phyloP scores from a whole-genome alignment of 2,329 filamentous ascomycete genomes.

The Knoxdaviesia capensis region DNA sequence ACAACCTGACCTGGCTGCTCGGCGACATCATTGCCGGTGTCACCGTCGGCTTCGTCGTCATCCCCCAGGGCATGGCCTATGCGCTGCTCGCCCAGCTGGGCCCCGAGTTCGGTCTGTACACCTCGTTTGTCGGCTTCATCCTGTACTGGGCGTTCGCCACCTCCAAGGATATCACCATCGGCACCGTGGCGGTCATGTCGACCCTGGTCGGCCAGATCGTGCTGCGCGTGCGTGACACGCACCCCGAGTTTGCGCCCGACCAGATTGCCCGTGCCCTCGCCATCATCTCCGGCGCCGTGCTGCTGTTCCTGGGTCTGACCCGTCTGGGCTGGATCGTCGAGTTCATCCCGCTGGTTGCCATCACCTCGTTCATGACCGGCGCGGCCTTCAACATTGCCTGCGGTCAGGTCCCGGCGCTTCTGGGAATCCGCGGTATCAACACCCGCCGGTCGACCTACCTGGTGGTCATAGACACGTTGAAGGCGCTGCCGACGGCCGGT shows the following conservation, averaged over 20 bases:
- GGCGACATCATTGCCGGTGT: slow-evolving; percentile 27
- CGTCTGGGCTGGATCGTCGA: slow-evolving; percentile 33
- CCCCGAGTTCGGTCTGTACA: slow-evolving; percentile 71
- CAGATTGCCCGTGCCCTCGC: slow-evolving; percentile 26
- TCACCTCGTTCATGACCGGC: slow-evolving; percentile 34
- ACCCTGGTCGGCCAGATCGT: slow-evolving; percentile 29
- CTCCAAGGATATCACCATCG: slow-evolving; percentile 68
- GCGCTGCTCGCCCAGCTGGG: slow-evolving; percentile 64
- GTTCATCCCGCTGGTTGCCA: slow-evolving; percentile 30
- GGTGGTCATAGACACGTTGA: slow-evolving; percentile 30
- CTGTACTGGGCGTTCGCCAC: slow-evolving; percentile 66
- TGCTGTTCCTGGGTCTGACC: slow-evolving; percentile 26
- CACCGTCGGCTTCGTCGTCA: slow-evolving; percentile 47
- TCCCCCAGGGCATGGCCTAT: slow-evolving; percentile 96
- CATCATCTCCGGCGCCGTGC: slow-evolving; percentile 25
- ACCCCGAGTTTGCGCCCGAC: slow-evolving; percentile 19
- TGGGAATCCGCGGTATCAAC: slow-evolving; percentile 28
- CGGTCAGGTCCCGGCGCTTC: slow-evolving; percentile 27
- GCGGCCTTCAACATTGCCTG: slow-evolving; percentile 28
- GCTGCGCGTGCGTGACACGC: slow-evolving; percentile 14
- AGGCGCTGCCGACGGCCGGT: slow-evolving; percentile 23
- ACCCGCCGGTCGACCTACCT: slow-evolving; percentile 25
- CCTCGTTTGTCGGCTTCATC: slow-evolving; percentile 56
- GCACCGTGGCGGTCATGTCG: slow-evolving; percentile 37
- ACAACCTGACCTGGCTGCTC: slow-evolving; percentile 24